Evolutionary conservation across 352 stramenopile genomes (phyloP), one percentile per base, ranked within the genome.

Genomic region (Phytophthora citrophthora): DNA sequence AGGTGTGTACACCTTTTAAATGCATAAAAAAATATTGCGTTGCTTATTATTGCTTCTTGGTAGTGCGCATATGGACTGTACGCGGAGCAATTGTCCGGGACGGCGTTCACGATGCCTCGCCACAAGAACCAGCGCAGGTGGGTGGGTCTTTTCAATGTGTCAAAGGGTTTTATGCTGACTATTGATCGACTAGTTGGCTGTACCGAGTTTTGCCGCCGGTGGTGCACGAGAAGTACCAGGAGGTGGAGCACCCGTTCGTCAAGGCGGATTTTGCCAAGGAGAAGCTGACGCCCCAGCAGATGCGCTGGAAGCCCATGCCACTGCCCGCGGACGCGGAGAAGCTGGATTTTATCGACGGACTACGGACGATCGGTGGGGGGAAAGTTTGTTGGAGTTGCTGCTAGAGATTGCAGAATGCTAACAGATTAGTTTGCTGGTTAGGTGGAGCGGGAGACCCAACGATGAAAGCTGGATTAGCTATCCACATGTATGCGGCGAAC

Each of bases 1-100:
- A 90, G 52, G 76, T 80, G 38, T 12, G 27, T 36, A 45, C 7
- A 13, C n/a, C 4, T 1, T 20, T 31, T 31, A 31, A 31, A 31
- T 20, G 20, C 20, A 20, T 20, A 20, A 20, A 20, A 20, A 1
- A n/a, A 16, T n/a, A 6, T 34, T 12, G 16, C 20, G 18, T 18
- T 49, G 18, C 34, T 32, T 2, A 2, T 31, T 15, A 44, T 26
- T 16, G 16, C 11, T 23, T 8, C 18, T 24, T 34, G 5, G 18
- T 31, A 86, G 63, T 98, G 95, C 39, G 82, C 96, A 1, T 97
- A 97, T 55, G 89, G 91, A 7, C 76, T 98, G 34, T 97, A 97
- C 59, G 86, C 96, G 4, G 97, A 99, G 78, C 96, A 99, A 72
- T 68, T 99, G 29, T 98, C 93, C 16, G 97, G 97, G 41, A 98